Evolutionary conservation across 208 protist species (phyloP), one percentile per base, ranked within the genome.

Genomic region (Phytomonas francai): DNA sequence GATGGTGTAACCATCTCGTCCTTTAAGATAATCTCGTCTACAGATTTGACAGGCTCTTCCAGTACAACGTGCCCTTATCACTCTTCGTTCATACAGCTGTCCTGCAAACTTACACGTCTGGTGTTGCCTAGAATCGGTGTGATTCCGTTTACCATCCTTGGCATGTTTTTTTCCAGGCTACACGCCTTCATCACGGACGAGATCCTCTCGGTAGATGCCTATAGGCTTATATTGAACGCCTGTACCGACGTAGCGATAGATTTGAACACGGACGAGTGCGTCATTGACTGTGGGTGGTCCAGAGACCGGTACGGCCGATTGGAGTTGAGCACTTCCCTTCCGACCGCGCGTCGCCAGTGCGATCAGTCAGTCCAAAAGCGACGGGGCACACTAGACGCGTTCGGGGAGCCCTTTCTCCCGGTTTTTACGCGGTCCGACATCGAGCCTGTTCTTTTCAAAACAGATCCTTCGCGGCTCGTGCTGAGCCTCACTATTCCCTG

Each of bases 201-300:
- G 39, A 34, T 84, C 14, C 29, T 87, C 36, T 76, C 83, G n/a
- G 72, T 68, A n/a, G 36, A 78, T 25, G 68, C 71, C 39, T 87
- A 86, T 62, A 67, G 73, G 28, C 67, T 71, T 19, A 87, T 92
- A 71, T 84, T 86, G 65, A 87, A 81, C 77, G 81, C 68, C 57
- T 80, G 82, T 36, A 84, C 72, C 57, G 79, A 92, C 66, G 71
- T 87, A 57, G 80, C 81, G 8, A 27, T 86, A 19, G 31, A 59
- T 36, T 5, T 92, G 57, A 70, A 59, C 25, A 69, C 76, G 54
- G 69, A 49, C 30, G 67, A 77, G 49, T 81, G 49, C 61, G 72
- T 79, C 39, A 63, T 62, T 33, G 73, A 62, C 65, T 70, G 59
- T 63, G 60, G 57, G 61, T 39, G 34, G 34, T 39, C 34, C 3